These are phyloP conservation scores for Ajuga reptans DNA, from an alignment of 305 asterid species.

Conservation along the genomic window DNA sequence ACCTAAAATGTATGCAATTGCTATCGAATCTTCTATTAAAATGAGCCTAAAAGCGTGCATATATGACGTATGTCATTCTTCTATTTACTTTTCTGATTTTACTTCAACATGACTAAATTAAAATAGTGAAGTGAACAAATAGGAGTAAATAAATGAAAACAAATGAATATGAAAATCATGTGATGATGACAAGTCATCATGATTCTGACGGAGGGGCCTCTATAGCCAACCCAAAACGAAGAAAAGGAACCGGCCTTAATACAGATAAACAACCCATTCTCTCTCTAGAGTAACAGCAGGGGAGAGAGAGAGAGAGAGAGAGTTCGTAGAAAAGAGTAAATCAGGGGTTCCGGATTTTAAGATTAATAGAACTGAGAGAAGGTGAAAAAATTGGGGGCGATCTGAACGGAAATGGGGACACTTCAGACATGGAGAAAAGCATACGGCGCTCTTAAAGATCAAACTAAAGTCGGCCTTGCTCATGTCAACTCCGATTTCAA, in stretches of 20 bases:
- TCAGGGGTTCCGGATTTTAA: conserved; percentile 12
- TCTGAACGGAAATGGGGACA: conserved; percentile 49
- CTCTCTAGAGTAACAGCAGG: conserved; percentile 15
- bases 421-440: conserved; percentile 82
- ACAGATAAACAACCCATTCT: conserved; percentile 11
- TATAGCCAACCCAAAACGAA: conserved; percentile 10
- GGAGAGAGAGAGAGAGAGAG: background rate
- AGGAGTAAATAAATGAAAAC: too few relatives aligned
- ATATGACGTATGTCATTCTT: too few relatives aligned
- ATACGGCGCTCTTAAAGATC: conserved; percentile 85
- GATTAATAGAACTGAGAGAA: background rate
- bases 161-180: too few relatives aligned
- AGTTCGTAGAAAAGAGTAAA: background rate
- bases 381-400: background rate
- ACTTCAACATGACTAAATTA: too few relatives aligned
- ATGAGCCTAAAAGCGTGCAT: too few relatives aligned
- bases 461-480: conserved; percentile 81
- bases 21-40: too few relatives aligned
- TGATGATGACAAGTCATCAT: conserved; percentile 17
- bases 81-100: too few relatives aligned
- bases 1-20: too few relatives aligned
- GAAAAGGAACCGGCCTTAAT: background rate
- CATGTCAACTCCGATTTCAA: conserved; percentile 93
- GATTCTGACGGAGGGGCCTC: conserved; percentile 6
- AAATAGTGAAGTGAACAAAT: too few relatives aligned